phyloP scores from a whole-genome alignment of 805 yeast genomes.

The Lipomyces sp. region DNA sequence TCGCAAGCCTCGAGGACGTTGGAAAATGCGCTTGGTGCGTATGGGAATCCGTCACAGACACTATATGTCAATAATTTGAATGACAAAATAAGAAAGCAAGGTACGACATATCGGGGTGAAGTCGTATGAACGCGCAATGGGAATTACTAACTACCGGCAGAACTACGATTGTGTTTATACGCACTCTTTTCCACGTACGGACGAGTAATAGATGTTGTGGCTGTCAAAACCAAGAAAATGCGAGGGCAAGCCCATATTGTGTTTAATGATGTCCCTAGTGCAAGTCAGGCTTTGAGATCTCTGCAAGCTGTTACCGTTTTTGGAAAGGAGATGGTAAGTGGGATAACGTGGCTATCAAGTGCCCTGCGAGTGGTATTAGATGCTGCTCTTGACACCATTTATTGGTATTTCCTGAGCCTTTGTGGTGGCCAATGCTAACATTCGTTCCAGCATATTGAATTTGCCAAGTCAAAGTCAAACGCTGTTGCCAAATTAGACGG shows the following conservation, averaged over 20 bases:
- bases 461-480: conserved; percentile 43
- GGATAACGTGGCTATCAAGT: not conserved
- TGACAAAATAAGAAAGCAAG: conserved; percentile 45
- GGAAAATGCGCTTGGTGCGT: conserved; percentile 7
- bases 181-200: conserved; percentile 49
- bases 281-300: conserved; percentile 43
- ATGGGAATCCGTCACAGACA: conserved; percentile 42
- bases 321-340: conserved; percentile 44
- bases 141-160: conserved; percentile 29
- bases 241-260: conserved; percentile 53
- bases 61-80: conserved; percentile 49
- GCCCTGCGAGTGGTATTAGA: not conserved
- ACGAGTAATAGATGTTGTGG: conserved; percentile 45
- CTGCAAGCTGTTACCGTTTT: conserved; percentile 44
- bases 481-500: conserved; percentile 44
- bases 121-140: not conserved
- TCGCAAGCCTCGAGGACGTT: conserved; percentile 3
- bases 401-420: not conserved
- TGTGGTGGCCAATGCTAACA: not conserved
- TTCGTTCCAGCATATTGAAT: conserved; percentile 37
- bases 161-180: conserved; percentile 46
- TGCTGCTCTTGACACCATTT: not conserved
- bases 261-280: conserved; percentile 42
- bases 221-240: conserved; percentile 48
- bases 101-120: conserved; percentile 24